Evolutionary conservation across 345 rosid genomes (phyloP), one percentile per base, ranked within the genome.

Genomic region (Corymbia maculata): DNA sequence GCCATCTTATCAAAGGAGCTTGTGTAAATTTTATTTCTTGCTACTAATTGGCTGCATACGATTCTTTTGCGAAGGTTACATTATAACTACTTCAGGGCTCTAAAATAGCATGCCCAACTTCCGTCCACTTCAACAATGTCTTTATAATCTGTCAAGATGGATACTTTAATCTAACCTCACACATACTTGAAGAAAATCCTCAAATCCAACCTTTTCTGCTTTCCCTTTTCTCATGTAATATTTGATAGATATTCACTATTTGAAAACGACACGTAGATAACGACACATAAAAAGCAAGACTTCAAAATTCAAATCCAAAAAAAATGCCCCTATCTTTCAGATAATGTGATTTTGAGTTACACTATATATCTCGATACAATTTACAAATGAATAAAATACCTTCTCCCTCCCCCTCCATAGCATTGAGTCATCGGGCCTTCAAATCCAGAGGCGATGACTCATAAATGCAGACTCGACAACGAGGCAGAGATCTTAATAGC

Each of bases 31-130:
- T 28, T 61, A 1, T 61, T 59, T 26, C 30, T 0, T 24, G 66
- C 11, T 3, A 0, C 24, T 3, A 0, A 59, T 28, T 0, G 10
- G 26, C 8, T 11, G 0, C 68, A 61, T 61, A 61, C 26, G 30
- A 61, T 28, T 61, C 16, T 1, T 59, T 59, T n/a, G 10, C 0
- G 0, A 26, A 28, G n/a, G 7, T 11, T 59, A 26, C 30, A 24
- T 11, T 5, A 59, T 59, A n/a, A 26, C 61, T 3, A 53, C 26
- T 9, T 55, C 6, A 55, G 13, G 61, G 61, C 12, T 55, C 28
- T 12, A 0, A 55, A 0, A 55, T 28, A 55, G 13, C 61, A 55
- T 0, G 12, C 61, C 61, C 13, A 55, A 55, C 28, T 8, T 55
- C 28, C 28, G 24, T 55, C 6, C 2, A 55, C 61, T 55, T 55